Conservation (phyloP, 2,329 filamentous ascomycete species). For the Helminthosporium solani region DNA sequence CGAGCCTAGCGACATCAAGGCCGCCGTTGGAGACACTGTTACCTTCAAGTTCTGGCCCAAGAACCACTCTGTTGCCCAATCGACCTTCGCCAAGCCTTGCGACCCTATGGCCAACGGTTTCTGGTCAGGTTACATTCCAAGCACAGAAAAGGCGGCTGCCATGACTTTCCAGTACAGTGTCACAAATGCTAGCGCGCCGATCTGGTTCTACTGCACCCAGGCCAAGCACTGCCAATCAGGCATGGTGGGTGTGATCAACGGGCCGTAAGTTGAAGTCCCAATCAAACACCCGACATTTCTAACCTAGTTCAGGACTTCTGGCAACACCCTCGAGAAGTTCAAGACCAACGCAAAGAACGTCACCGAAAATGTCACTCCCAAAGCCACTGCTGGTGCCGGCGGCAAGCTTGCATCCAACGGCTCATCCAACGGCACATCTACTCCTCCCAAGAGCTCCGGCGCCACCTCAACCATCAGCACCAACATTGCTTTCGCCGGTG, state of each 20-base stretch:
- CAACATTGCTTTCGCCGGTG: constrained; percentile 14
- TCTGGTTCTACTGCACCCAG: constrained; percentile 46
- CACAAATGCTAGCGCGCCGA: constrained; percentile 38
- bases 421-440: constrained; percentile 4
- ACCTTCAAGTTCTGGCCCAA: constrained; percentile 43
- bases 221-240: constrained; percentile 41
- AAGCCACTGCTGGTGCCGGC: constrained; percentile 12
- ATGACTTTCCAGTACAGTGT: constrained; percentile 37
- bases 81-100: constrained; percentile 38
- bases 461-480: constrained; percentile 15
- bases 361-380: constrained; percentile 11
- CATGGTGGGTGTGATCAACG: constrained; percentile 46
- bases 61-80: constrained; percentile 43
- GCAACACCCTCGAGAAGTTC: constrained; percentile 9
- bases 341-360: constrained; percentile 5
- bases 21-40: constrained; percentile 40
- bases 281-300: neutral
- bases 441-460: constrained; percentile 7
- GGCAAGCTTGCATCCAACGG: constrained; percentile 14
- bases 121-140: constrained; percentile 42
- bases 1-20: constrained; percentile 36
- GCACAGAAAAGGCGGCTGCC: constrained; percentile 23
- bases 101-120: constrained; percentile 36
- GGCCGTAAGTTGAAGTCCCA: constrained; percentile 28
- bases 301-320: constrained; percentile 2